These are phyloP conservation scores for Penicillium vulpinum DNA, from an alignment of 2,329 filamentous ascomycete genomes.

Conservation along the genomic window DNA sequence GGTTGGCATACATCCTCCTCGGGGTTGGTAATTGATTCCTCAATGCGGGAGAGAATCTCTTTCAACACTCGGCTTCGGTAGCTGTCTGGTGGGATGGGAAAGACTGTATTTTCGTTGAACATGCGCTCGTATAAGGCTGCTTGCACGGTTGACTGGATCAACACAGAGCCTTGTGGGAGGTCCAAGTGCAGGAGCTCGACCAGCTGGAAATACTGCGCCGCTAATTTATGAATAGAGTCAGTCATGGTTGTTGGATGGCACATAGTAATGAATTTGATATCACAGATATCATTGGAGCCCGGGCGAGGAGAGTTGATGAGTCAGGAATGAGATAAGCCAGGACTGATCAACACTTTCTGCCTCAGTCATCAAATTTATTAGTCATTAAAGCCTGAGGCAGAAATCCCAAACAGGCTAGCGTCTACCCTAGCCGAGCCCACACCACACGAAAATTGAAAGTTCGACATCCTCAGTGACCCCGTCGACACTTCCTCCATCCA, in stretches of 20 bases:
- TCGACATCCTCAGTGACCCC: constrained; percentile 25
- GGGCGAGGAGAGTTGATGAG: constrained; percentile 4
- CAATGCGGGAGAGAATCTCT: constrained; percentile 67
- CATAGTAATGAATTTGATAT: constrained; percentile 8
- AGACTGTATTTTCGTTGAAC: constrained; percentile 60
- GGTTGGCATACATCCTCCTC: constrained; percentile 71
- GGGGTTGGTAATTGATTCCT: constrained; percentile 74
- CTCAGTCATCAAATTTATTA: constrained; percentile 1
- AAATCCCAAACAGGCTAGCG: constrained; percentile 30
- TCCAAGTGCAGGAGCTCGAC: constrained; percentile 61
- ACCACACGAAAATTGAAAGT: constrained; percentile 43
- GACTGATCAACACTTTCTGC: background rate
- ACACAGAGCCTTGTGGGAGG: constrained; percentile 60
- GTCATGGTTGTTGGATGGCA: constrained; percentile 7
- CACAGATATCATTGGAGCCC: constrained; percentile 9
- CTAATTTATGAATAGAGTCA: constrained; percentile 40
- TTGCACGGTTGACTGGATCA: constrained; percentile 66
- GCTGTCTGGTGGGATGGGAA: constrained; percentile 62
- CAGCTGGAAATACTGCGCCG: constrained; percentile 77
- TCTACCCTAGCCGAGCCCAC: constrained; percentile 46
- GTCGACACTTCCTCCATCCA: constrained; percentile 24
- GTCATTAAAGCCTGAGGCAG: constrained; percentile 14
- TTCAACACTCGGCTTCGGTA: constrained; percentile 76
- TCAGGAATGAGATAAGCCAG: constrained; percentile 9
- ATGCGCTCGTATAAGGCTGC: constrained; percentile 64